Evolutionary conservation across 2,329 filamentous ascomycete species (phyloP).

Genomic region (Hymenoscyphus albidus): DNA sequence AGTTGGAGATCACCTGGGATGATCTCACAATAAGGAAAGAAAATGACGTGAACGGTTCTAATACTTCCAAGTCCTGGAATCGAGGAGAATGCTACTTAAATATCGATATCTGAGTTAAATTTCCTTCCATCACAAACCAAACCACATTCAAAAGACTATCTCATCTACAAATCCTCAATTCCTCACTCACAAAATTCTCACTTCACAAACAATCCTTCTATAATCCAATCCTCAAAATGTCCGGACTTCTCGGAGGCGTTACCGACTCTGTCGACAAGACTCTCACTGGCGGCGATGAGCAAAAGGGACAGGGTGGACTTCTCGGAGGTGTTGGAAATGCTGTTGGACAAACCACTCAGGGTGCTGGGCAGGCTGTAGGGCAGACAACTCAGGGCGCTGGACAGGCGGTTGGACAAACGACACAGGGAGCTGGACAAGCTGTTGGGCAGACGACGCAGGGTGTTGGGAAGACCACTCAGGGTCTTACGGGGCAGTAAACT

Average conservation of each 20-base stretch:
- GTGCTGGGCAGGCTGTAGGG: constrained; percentile 35
- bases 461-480: constrained; percentile 17
- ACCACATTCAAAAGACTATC: background rate
- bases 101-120: background rate
- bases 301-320: constrained; percentile 38
- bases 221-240: constrained; percentile 23
- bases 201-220: constrained; percentile 7
- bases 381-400: constrained; percentile 34
- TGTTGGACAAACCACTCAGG: constrained; percentile 37
- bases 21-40: background rate
- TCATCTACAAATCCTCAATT: background rate
- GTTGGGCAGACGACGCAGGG: constrained; percentile 23
- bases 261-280: constrained; percentile 38
- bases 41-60: background rate
- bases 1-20: background rate
- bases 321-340: constrained; percentile 34
- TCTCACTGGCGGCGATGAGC: constrained; percentile 39
- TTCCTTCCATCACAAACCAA: background rate
- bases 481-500: constrained; percentile 7
- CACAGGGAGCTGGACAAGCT: constrained; percentile 21
- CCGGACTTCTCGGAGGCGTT: constrained; percentile 37
- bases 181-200: background rate
- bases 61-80: background rate
- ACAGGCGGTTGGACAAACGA: constrained; percentile 33
- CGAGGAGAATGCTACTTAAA: background rate